Percentiles rank a stretch among this genome's conserved stretches.
phyloP scores from a whole-genome alignment of 2,329 filamentous ascomycete species.

The Scopulariopsis brevicaulis region DNA sequence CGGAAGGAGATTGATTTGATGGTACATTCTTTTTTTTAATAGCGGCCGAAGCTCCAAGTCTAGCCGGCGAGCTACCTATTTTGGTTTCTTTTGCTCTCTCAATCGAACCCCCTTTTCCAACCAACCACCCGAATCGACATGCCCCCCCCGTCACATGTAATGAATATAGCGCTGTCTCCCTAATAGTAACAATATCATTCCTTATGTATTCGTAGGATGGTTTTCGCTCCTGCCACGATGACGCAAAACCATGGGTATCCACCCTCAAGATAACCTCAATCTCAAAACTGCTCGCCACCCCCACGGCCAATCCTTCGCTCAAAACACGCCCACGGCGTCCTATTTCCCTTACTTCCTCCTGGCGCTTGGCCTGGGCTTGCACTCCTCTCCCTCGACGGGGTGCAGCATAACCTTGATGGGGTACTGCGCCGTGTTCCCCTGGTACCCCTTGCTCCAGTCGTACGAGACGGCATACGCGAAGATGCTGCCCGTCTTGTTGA shows the following conservation, averaged over 20 bases:
- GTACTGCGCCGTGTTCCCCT: constrained; percentile 63
- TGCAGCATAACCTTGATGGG: constrained; percentile 81
- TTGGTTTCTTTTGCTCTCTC: background rate
- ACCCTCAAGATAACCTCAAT: background rate
- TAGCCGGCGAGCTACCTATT: background rate
- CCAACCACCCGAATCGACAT: background rate
- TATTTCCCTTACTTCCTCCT: constrained; percentile 1
- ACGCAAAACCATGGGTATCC: background rate
- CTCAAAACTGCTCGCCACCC: background rate
- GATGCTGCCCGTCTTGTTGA: constrained; percentile 74
- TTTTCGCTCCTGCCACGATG: background rate
- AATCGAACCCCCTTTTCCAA: background rate
- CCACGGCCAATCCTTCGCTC: background rate
- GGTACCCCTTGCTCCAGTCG: constrained; percentile 97
- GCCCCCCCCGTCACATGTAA: background rate
- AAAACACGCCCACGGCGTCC: background rate
- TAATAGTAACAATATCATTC: background rate
- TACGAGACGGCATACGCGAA: constrained; percentile 90
- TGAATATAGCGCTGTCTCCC: background rate
- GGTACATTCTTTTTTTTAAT: background rate
- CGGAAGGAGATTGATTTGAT: background rate
- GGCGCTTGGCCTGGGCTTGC: constrained; percentile 46
- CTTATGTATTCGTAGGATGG: background rate
- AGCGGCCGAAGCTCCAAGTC: background rate
- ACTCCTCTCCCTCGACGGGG: constrained; percentile 53